A percentile compares a stretch with the other conserved stretches of the same genome.
Conservation (phyloP, 495 filamentous ascomycete species). For the Hypoxylon fuscum region DNA sequence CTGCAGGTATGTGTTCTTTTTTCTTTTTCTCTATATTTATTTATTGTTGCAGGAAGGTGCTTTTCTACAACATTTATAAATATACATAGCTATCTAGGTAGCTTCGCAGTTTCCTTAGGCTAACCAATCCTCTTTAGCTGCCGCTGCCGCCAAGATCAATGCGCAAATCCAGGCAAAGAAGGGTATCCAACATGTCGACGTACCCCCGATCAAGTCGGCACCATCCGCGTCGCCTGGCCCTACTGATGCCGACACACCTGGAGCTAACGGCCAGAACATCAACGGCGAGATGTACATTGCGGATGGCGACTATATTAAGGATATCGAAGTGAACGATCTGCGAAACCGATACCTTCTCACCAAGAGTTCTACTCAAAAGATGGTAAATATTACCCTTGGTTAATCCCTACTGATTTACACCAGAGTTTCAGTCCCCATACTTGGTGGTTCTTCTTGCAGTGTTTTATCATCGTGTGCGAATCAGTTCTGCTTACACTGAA, state of each 20-base stretch:
- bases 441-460: constrained; percentile 50
- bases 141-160: constrained; percentile 93
- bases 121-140: constrained; percentile 65
- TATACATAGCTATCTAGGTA: too few relatives aligned
- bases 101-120: constrained; percentile 2
- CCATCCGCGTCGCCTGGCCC: constrained; percentile 40
- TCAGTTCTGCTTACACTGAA: constrained; percentile 86
- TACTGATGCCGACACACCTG: constrained; percentile 34
- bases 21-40: not conserved
- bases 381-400: constrained; percentile 88
- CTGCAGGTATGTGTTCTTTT: constrained; percentile 70
- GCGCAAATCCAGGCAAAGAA: constrained; percentile 92
- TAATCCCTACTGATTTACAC: constrained; percentile 78
- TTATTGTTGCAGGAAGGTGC: too few relatives aligned
- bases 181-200: constrained; percentile 92
- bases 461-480: constrained; percentile 62
- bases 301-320: constrained; percentile 96
- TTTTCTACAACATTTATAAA: too few relatives aligned
- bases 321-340: constrained; percentile 98
- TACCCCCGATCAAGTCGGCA: constrained; percentile 79
- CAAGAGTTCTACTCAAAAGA: constrained; percentile 97
- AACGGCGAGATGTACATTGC: constrained; percentile 91
- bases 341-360: constrained; percentile 98
- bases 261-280: constrained; percentile 62
- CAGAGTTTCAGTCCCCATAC: constrained; percentile 62